Conservation (phyloP, 2,329 filamentous ascomycete genomes). For the Fusarium praegraminearum region DNA sequence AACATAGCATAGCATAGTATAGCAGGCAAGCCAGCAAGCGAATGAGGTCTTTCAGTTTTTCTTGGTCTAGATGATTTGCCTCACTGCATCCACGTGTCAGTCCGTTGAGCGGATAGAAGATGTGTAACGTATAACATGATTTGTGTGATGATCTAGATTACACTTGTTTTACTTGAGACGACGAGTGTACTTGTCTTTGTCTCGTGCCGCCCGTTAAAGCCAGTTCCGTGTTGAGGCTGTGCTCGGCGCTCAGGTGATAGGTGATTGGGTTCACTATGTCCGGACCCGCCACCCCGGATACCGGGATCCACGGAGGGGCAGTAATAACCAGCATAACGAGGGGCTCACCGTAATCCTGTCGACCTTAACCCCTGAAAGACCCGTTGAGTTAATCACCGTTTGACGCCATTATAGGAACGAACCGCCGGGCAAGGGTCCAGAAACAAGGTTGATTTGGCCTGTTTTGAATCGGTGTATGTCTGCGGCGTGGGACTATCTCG, state of each 20-base stretch:
- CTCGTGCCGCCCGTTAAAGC: neutral
- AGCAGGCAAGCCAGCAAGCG: conserved; percentile 27
- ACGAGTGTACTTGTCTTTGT: neutral
- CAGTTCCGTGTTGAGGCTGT: conserved; percentile 25
- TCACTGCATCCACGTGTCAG: conserved; percentile 10
- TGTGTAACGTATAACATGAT: neutral
- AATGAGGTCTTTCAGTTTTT: conserved; percentile 22
- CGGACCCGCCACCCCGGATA: conserved; percentile 41
- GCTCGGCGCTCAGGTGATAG: conserved; percentile 11
- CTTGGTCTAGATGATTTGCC: neutral
- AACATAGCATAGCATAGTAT: conserved; percentile 32
- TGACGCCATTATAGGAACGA: conserved; percentile 22
- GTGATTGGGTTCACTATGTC: conserved; percentile 10
- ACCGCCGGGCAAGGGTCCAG: neutral
- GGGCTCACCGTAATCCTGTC: conserved; percentile 35
- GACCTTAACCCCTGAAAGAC: conserved; percentile 20
- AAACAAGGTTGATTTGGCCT: neutral
- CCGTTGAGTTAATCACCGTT: conserved; percentile 4
- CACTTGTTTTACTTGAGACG: neutral
- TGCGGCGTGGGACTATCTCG: conserved; percentile 14
- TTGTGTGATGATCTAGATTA: neutral
- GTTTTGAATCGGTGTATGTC: neutral
- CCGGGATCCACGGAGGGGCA: conserved; percentile 32
- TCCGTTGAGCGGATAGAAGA: neutral
- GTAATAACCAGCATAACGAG: conserved; percentile 1